These are phyloP conservation scores for Macrocystidia cucumis DNA, from an alignment of 1,284 basidiomycete genomes.

Conservation along the genomic window DNA sequence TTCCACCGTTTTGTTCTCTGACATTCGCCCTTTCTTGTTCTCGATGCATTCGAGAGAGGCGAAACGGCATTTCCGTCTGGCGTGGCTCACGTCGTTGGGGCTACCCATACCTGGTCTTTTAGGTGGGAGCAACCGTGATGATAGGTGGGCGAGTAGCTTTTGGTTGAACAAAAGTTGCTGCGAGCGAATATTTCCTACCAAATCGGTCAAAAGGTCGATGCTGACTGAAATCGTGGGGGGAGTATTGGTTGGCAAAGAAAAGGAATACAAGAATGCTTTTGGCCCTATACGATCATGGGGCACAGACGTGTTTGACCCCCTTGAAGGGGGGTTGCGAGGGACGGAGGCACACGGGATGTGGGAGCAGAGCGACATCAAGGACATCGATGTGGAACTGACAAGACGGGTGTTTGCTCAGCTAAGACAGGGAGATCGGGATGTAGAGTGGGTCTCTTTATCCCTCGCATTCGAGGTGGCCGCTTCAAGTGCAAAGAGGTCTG, in stretches of 20 bases:
- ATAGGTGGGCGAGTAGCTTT: slow-evolving; percentile 51
- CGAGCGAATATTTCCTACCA: slow-evolving; percentile 44
- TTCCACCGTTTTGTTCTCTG: slow-evolving; percentile 71
- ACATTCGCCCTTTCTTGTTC: slow-evolving; percentile 69
- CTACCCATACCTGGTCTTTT: slow-evolving; percentile 67
- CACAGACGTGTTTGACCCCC: slow-evolving; percentile 38
- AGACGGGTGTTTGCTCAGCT: slow-evolving; percentile 53
- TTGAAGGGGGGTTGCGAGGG: slow-evolving; percentile 35
- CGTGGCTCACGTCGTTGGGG: slow-evolving; percentile 75
- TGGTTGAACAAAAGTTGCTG: slow-evolving; percentile 37
- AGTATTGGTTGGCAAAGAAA: slow-evolving; percentile 56
- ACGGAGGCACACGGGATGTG: slow-evolving; percentile 37
- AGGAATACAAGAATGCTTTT: slow-evolving; percentile 50
- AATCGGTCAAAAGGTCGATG: slow-evolving; percentile 20
- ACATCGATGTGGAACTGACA: slow-evolving; percentile 38
- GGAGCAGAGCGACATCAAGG: slow-evolving; percentile 38
- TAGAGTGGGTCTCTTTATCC: slow-evolving; percentile 55
- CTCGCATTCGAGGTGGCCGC: slow-evolving; percentile 65
- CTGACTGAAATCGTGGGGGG: slow-evolving; percentile 56
- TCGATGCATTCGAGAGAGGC: slow-evolving; percentile 43
- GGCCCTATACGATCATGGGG: slow-evolving; percentile 65
- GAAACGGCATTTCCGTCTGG: slow-evolving; percentile 59
- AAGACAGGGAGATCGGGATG: slow-evolving; percentile 37
- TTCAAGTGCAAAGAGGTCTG: slow-evolving; percentile 55
- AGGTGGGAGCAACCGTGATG: slow-evolving; percentile 42